phyloP scores from a whole-genome alignment of 805 yeast genomes.

The Cyberlindnera saturnus region DNA sequence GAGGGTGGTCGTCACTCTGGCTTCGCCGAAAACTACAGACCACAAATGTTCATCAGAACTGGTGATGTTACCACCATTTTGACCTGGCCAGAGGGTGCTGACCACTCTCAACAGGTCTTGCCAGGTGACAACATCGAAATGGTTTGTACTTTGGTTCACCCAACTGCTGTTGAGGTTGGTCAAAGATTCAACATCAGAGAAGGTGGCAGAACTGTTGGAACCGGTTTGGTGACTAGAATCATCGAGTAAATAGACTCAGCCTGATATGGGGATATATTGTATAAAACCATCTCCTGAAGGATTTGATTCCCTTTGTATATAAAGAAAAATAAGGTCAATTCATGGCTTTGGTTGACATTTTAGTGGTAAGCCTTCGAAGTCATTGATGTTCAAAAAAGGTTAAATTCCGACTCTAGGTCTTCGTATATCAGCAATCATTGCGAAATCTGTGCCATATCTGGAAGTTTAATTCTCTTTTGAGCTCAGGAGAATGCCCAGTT shows the following conservation, averaged over 20 bases:
- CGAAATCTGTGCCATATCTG: no score
- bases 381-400: no score
- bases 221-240: constrained; percentile 94
- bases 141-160: constrained; percentile 83
- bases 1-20: constrained; percentile 99
- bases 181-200: constrained; percentile 99
- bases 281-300: no score
- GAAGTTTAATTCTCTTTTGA: no score
- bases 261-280: not conserved
- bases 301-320: no score
- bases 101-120: constrained; percentile 84
- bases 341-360: no score
- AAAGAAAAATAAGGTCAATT: no score
- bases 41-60: constrained; percentile 95
- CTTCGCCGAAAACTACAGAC: constrained; percentile 95
- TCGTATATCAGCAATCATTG: no score
- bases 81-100: constrained; percentile 82
- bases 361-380: no score
- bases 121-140: constrained; percentile 99
- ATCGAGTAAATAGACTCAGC: constrained; percentile 38
- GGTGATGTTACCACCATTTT: constrained; percentile 89
- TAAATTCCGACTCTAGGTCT: no score
- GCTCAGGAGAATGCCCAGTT: no score
- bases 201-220: constrained; percentile 99
- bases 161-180: constrained; percentile 92